Base-by-base conservation (phyloP, 108 stramenopile species). In the Pseudonitzschia delicatissima region DNA sequence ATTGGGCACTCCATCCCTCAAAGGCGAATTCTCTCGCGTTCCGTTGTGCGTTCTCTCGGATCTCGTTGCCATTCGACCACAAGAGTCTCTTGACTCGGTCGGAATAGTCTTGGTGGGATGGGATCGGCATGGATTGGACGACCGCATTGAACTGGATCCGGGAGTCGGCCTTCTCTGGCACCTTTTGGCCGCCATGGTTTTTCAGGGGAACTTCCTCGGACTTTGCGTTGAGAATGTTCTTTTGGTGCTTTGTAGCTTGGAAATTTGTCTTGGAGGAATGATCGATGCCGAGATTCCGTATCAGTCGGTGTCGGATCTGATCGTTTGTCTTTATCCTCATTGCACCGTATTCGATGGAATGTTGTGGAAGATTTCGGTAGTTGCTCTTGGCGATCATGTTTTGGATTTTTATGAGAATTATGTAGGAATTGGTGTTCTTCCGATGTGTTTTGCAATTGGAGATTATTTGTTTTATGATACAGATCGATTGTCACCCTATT, bases 51-150 rank as follows among this genome's bases (percentile, higher is more conserved):
- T 57, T 72, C 51, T 65, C 45, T 55, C 44, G 51, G 28, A 72
- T 52, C 32, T 72, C 71, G 23, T 29, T 40, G 9, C 51, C 25
- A 37, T 45, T 66, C 15, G 60, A 47, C 71, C 71, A 72, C n/a
- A 72, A 18, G 8, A 27, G 21, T 20, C 39, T 52, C 36, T 57
- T 57, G 4, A 52, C 47, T 29, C 60, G 33, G 27, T 40, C 37
- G 4, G 71, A 72, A 26, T 72, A 72, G n/a, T 72, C 71, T 20
- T 32, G 34, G 21, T 49, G 39, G 9, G 64, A 66, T 12, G 71
- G 71, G 28, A 72, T 72, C 7, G 42, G 31, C 45, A 31, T 50
- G 2, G 59, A 31, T 61, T 49, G 25, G 23, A 69, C 60, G 4
- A 48, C 60, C 3, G 59, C 4, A 20, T 62, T 34, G 25, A 69